phyloP scores from a whole-genome alignment of 1,284 basidiomycete genomes.

The Pyrrhoderma lamaoense region DNA sequence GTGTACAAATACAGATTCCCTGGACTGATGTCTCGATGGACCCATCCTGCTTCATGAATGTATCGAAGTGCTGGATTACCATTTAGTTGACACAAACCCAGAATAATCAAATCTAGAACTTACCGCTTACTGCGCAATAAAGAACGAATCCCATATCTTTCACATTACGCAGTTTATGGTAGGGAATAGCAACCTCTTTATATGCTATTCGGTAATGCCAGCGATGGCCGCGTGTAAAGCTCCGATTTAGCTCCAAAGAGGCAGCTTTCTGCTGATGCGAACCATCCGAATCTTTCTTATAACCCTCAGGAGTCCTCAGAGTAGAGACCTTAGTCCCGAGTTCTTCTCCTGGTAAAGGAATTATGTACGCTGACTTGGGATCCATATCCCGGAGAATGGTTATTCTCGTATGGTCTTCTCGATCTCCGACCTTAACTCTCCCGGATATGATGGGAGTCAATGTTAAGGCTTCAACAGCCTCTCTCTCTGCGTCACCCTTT shows the following conservation, averaged over 20 bases:
- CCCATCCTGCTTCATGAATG: slow-evolving; percentile 1
- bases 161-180: no score
- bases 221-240: no score
- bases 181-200: no score
- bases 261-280: no score
- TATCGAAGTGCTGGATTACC: not conserved
- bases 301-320: no score
- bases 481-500: not conserved
- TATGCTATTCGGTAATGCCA: no score
- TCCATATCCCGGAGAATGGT: not conserved
- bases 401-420: not conserved
- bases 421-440: not conserved
- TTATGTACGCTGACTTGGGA: not conserved
- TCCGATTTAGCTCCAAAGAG: no score
- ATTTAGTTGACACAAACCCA: no score
- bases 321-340: not conserved
- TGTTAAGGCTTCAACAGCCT: not conserved
- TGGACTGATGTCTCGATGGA: slow-evolving; percentile 4
- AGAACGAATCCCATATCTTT: no score
- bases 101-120: no score
- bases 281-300: no score
- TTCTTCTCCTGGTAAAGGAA: not conserved
- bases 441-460: not conserved
- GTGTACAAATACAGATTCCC: slow-evolving; percentile 2
- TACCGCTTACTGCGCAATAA: no score